These are phyloP conservation scores for Capronia epimyces DNA, from an alignment of 2,329 filamentous ascomycete genomes.

Conservation along the genomic window DNA sequence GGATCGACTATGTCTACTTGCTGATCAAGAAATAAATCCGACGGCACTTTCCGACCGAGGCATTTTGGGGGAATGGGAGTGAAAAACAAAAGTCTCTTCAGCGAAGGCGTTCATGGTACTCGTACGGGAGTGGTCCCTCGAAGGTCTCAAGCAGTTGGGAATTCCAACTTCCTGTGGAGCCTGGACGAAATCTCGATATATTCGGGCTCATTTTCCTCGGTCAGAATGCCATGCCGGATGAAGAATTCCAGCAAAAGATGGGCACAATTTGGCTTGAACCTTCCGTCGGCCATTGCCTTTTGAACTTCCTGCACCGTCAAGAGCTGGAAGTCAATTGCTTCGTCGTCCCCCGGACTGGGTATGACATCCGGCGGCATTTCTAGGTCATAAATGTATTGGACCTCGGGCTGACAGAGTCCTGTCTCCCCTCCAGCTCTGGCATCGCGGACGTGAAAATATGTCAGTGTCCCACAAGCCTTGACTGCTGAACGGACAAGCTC, in stretches of 20 bases:
- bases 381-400: conserved; percentile 86
- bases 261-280: conserved; percentile 92
- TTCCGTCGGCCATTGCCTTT: conserved; percentile 61
- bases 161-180: conserved; percentile 73
- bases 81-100: conserved; percentile 15
- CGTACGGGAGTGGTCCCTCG: not conserved
- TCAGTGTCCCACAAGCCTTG: conserved; percentile 62
- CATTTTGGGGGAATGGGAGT: not conserved
- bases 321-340: conserved; percentile 80
- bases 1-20: conserved; percentile 90
- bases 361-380: conserved; percentile 63
- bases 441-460: conserved; percentile 79
- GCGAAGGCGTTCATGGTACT: conserved; percentile 18
- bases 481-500: conserved; percentile 60
- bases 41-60: not conserved
- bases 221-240: conserved; percentile 75
- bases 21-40: conserved; percentile 74
- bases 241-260: conserved; percentile 85
- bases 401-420: conserved; percentile 80
- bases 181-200: conserved; percentile 69
- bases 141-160: conserved; percentile 57
- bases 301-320: conserved; percentile 72
- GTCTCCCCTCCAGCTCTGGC: conserved; percentile 71
- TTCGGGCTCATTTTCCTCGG: conserved; percentile 68
- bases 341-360: conserved; percentile 75